Percentiles rank a stretch among this genome's conserved stretches.
Conservation (phyloP, 1,284 basidiomycete species). For the Fomitopsis schrenkii region DNA sequence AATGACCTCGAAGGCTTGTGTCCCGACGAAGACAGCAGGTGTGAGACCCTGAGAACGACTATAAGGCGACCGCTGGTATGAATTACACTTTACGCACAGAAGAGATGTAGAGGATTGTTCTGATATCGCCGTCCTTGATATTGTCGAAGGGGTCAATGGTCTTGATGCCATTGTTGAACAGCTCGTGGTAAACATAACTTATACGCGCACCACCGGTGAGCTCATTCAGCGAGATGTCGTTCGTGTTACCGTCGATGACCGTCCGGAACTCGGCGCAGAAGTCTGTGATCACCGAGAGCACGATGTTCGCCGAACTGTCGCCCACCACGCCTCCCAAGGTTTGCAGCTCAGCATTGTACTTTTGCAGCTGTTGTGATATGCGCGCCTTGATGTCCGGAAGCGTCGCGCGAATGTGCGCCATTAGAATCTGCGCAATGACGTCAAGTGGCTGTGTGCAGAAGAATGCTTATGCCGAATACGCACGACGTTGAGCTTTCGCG, state of each 20-base stretch:
- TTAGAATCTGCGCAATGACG: slow-evolving; percentile 67
- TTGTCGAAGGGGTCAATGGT: slow-evolving; percentile 97
- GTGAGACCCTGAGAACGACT: slow-evolving; percentile 74
- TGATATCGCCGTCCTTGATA: slow-evolving; percentile 97
- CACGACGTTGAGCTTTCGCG: slow-evolving; percentile 94
- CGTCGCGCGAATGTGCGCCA: slow-evolving; percentile 96
- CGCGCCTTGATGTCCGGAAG: slow-evolving; percentile 96
- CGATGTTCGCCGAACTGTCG: slow-evolving; percentile 86
- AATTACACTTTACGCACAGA: slow-evolving; percentile 52
- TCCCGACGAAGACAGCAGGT: slow-evolving; percentile 93
- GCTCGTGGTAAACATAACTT: slow-evolving; percentile 97
- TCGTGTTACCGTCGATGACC: slow-evolving; percentile 95
- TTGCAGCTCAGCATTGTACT: slow-evolving; percentile 81
- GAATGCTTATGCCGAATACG: not conserved
- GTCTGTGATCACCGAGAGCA: slow-evolving; percentile 95
- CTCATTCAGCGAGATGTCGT: slow-evolving; percentile 92
- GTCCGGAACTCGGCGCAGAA: slow-evolving; percentile 96
- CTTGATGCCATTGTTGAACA: slow-evolving; percentile 96
- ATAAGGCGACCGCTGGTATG: not conserved
- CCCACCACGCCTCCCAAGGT: slow-evolving; percentile 87
- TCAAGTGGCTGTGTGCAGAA: not conserved
- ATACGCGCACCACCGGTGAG: slow-evolving; percentile 96
- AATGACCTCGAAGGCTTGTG: slow-evolving; percentile 95
- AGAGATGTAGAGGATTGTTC: slow-evolving; percentile 95
- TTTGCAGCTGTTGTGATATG: slow-evolving; percentile 83